Base-by-base conservation (phyloP, 2,329 filamentous ascomycete genomes). In the Fusarium bactridioides region DNA sequence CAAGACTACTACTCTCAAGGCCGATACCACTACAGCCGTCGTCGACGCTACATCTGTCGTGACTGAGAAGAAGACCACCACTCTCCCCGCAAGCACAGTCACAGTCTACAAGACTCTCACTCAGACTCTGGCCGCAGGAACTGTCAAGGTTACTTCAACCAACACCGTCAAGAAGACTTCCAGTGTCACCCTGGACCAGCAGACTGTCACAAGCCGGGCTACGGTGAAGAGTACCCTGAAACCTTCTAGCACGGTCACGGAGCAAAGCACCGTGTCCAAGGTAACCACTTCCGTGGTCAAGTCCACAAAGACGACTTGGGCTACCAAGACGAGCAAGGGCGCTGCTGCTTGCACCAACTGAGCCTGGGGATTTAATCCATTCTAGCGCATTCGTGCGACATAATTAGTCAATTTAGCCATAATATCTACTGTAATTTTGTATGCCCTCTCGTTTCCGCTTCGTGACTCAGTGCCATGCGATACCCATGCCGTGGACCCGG, bases 221-320 rank as follows among this genome's bases (percentile, higher is more conserved):
- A 77, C 76, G 7, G 74, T 74, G 15, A 77, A 75, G 58, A 72
- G 75, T 4, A 78, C 76, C 1, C 38, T 78, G 21, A 70, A 66
- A 53, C 74, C 76, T 0, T 76, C 72, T 0, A 75, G 70, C 47
- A 75, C 72, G 0, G 67, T 66, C 1, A 76, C 72, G 13, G 1
- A 59, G 40, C 61, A 57, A 29, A 73, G 66, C 16, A 73, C 70
- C 7, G 66, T 73, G 4, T 73, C 57, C 37, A 73, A 73, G 61
- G 56, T 45, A 6, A 73, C 65, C 18, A 70, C 70, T 6, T 73
- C 69, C 9, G 48, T 63, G 4, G 37, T 73, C 13, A 73, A 70
- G 57, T n/a, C 58, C 21, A 73, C 70, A 5, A 70, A 44, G 25
- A 73, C 70, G 1, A 41, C 29, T 6, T 73, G 70, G 70, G 65